Conservation (phyloP, 2,329 filamentous ascomycete species). For the Phoma sp. region DNA sequence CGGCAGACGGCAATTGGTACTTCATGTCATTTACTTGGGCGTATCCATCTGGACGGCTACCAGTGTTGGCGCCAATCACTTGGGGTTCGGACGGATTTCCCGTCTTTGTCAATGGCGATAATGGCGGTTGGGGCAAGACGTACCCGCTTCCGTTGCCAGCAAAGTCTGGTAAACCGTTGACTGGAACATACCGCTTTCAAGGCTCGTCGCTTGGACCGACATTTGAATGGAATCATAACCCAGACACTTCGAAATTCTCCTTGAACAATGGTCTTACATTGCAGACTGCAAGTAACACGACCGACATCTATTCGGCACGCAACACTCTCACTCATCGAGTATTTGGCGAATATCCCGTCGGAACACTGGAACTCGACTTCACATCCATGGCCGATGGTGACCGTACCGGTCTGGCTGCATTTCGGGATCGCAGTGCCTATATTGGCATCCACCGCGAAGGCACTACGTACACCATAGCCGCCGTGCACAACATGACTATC, state of each 20-base stretch:
- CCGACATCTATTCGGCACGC: slow-evolving; percentile 50
- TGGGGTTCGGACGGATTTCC: slow-evolving; percentile 61
- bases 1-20: slow-evolving; percentile 59
- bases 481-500: slow-evolving; percentile 43
- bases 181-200: slow-evolving; percentile 53
- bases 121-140: slow-evolving; percentile 53
- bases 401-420: slow-evolving; percentile 55
- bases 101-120: slow-evolving; percentile 37
- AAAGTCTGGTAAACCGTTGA: slow-evolving; percentile 17
- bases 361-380: slow-evolving; percentile 56
- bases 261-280: slow-evolving; percentile 53
- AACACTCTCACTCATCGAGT: slow-evolving; percentile 48
- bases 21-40: slow-evolving; percentile 61
- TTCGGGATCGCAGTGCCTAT: slow-evolving; percentile 58
- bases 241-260: slow-evolving; percentile 53
- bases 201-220: slow-evolving; percentile 48
- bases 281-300: slow-evolving; percentile 56
- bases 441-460: slow-evolving; percentile 53
- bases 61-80: slow-evolving; percentile 59
- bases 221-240: slow-evolving; percentile 67
- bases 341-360: slow-evolving; percentile 42
- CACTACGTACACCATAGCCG: slow-evolving; percentile 34
- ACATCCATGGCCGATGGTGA: slow-evolving; percentile 57
- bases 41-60: slow-evolving; percentile 61
- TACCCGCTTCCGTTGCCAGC: slow-evolving; percentile 40